Conservation (phyloP, 1,284 basidiomycete species). For the Dichomitus squalens region DNA sequence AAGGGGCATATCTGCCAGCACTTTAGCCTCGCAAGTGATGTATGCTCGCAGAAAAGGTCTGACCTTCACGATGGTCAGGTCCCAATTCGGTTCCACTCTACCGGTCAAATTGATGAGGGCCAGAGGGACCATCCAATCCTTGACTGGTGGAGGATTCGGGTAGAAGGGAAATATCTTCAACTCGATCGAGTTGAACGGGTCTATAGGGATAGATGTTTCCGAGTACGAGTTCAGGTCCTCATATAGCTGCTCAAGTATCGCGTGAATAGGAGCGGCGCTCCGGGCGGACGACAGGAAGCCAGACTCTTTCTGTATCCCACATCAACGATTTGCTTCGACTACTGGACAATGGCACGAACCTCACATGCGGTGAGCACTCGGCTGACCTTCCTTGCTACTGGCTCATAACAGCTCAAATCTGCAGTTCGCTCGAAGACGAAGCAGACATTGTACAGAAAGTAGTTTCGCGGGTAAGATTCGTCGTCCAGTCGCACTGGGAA, state of each 20-base stretch:
- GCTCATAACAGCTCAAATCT: slow-evolving; percentile 93
- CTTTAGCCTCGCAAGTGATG: neutral
- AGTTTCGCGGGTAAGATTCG: slow-evolving; percentile 78
- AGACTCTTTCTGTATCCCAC: slow-evolving; percentile 74
- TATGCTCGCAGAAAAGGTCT: neutral
- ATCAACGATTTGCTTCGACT: neutral
- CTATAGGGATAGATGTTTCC: slow-evolving; percentile 89
- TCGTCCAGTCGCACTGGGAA: slow-evolving; percentile 78
- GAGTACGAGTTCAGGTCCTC: slow-evolving; percentile 98
- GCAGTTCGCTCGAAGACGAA: slow-evolving; percentile 93
- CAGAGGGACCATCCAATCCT: slow-evolving; percentile 96
- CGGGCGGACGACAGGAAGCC: slow-evolving; percentile 81
- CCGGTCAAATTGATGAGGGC: slow-evolving; percentile 84
- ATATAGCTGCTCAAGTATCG: slow-evolving; percentile 94
- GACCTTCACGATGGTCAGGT: slow-evolving; percentile 90
- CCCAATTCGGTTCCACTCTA: slow-evolving; percentile 91
- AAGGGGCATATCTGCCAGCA: slow-evolving; percentile 64
- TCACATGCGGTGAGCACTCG: slow-evolving; percentile 87
- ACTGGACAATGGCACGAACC: slow-evolving; percentile 49
- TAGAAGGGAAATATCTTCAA: slow-evolving; percentile 97
- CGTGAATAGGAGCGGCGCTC: slow-evolving; percentile 74
- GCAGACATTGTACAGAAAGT: slow-evolving; percentile 94
- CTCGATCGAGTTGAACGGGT: slow-evolving; percentile 90
- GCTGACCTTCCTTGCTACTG: slow-evolving; percentile 93
- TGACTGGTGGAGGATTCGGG: slow-evolving; percentile 87